Percentiles rank a stretch among this genome's conserved stretches.
Conservation (phyloP, 2,329 filamentous ascomycete species). For the Ceratocystis destructans region DNA sequence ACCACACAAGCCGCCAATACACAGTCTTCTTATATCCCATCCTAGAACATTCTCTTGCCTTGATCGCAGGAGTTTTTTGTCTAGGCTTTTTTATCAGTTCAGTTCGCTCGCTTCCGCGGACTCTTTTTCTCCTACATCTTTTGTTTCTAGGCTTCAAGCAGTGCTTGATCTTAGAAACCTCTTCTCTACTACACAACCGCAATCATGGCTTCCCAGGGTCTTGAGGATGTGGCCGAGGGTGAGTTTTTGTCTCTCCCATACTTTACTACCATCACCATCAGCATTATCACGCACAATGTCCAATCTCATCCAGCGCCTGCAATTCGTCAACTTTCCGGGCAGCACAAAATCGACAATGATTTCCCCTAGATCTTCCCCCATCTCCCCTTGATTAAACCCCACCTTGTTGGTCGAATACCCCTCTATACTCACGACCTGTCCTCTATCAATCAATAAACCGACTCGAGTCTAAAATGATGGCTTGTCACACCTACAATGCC, state of each 20-base stretch:
- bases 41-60: slow-evolving; percentile 34
- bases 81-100: slow-evolving; percentile 27
- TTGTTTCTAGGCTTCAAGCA: slow-evolving; percentile 56
- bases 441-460: background rate
- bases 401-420: slow-evolving; percentile 4
- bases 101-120: slow-evolving; percentile 17
- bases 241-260: slow-evolving; percentile 30
- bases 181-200: slow-evolving; percentile 38
- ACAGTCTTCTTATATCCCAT: slow-evolving; percentile 22
- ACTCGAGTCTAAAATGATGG: background rate
- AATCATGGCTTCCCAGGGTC: slow-evolving; percentile 99
- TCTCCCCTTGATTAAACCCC: slow-evolving; percentile 7
- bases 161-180: slow-evolving; percentile 61
- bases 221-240: slow-evolving; percentile 96
- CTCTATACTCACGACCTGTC: background rate
- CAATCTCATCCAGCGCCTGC: background rate
- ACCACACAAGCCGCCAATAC: slow-evolving; percentile 4
- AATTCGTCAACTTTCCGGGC: background rate
- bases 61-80: slow-evolving; percentile 36
- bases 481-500: background rate
- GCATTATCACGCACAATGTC: background rate
- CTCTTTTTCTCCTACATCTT: slow-evolving; percentile 28
- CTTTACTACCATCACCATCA: background rate
- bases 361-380: background rate
- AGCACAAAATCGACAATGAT: background rate